phyloP scores from a whole-genome alignment of 306 rosid genomes.

The Purshia tridentata region DNA sequence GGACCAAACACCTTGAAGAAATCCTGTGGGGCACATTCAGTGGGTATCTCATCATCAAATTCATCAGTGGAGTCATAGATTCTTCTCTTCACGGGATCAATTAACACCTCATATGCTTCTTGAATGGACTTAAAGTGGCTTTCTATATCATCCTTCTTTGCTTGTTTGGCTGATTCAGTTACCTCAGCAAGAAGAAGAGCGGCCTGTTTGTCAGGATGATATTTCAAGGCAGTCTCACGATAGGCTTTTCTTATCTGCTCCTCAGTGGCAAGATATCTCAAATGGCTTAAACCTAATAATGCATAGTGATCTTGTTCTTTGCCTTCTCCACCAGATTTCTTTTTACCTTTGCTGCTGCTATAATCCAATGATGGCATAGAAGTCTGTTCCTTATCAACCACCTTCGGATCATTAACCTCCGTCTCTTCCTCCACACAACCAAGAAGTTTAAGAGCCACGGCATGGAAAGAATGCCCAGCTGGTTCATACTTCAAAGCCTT shows the following conservation, averaged over 20 bases:
- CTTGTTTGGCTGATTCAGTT: slow-evolving; percentile 76
- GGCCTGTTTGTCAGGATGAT: slow-evolving; percentile 98
- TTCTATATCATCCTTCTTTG: slow-evolving; percentile 89
- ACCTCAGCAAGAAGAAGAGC: slow-evolving; percentile 77
- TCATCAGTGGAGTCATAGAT: slow-evolving; percentile 97
- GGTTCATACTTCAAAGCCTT: slow-evolving; percentile 74
- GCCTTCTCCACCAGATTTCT: slow-evolving; percentile 70
- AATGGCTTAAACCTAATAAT: slow-evolving; percentile 78
- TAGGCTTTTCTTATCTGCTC: slow-evolving; percentile 90
- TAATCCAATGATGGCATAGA: slow-evolving; percentile 70
- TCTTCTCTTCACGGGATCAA: slow-evolving; percentile 84
- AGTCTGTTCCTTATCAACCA: slow-evolving; percentile 55
- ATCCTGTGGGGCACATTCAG: slow-evolving; percentile 91
- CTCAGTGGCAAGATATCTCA: slow-evolving; percentile 93
- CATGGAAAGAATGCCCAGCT: slow-evolving; percentile 88
- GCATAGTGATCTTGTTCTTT: slow-evolving; percentile 96
- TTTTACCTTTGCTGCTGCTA: slow-evolving; percentile 84
- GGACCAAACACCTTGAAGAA: slow-evolving; percentile 92
- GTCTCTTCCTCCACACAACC: slow-evolving; percentile 56
- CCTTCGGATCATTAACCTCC: slow-evolving; percentile 45
- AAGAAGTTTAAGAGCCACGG: slow-evolving; percentile 65
- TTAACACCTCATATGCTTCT: slow-evolving; percentile 83
- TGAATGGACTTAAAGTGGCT: slow-evolving; percentile 82
- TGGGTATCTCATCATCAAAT: slow-evolving; percentile 93
- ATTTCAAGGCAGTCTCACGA: slow-evolving; percentile 89